These are phyloP conservation scores for Hanseniaspora occidentalis DNA, from an alignment of 805 yeast genomes.

Conservation along the genomic window DNA sequence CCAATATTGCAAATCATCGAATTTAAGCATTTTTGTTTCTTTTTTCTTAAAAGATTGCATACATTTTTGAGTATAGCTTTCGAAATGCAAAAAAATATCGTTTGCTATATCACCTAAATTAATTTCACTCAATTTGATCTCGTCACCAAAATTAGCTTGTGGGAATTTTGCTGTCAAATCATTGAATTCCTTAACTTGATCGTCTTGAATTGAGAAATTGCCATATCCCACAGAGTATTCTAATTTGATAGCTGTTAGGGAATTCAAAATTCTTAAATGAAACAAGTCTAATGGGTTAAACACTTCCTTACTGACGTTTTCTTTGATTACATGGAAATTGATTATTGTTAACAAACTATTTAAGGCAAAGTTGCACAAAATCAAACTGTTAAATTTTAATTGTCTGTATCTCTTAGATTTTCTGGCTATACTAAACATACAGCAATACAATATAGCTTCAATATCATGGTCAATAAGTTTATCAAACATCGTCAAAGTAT, in stretches of 20 bases:
- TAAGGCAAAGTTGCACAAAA: conserved; percentile 39
- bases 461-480: conserved; percentile 48
- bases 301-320: conserved; percentile 22
- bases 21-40: conserved; percentile 5
- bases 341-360: conserved; percentile 36
- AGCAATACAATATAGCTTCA: conserved; percentile 44
- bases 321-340: conserved; percentile 30
- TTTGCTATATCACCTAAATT: conserved; percentile 28
- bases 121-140: conserved; percentile 39
- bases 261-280: conserved; percentile 41
- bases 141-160: conserved; percentile 39
- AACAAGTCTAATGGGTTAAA: conserved; percentile 32
- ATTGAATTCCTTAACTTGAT: conserved; percentile 26
- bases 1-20: conserved; percentile 35
- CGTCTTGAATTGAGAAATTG: conserved; percentile 18
- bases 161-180: conserved; percentile 35
- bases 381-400: conserved; percentile 39
- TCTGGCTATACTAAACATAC: conserved; percentile 41
- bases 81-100: conserved; percentile 17
- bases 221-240: conserved; percentile 40
- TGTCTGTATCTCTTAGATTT: conserved; percentile 35
- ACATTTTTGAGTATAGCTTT: conserved; percentile 13
- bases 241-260: conserved; percentile 39
- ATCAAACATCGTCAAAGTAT: conserved; percentile 34
- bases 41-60: conserved; percentile 3